phyloP scores from a whole-genome alignment of 2,329 filamentous ascomycete species.

The Curvularia lunata region DNA sequence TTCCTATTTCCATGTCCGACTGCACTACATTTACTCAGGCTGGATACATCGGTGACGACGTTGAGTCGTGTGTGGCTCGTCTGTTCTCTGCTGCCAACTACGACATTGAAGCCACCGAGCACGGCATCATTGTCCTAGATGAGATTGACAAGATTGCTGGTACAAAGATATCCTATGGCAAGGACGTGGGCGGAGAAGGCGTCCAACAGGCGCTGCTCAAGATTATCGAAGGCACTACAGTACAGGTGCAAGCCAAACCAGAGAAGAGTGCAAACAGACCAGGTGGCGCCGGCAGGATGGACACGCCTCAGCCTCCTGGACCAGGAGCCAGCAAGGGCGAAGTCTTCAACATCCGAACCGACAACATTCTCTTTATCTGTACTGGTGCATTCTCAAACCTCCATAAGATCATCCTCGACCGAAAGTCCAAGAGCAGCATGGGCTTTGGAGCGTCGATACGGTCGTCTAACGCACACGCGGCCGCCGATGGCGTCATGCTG shows the following conservation, averaged over 20 bases:
- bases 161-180: conserved; percentile 83
- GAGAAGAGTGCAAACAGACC: conserved; percentile 60
- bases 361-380: conserved; percentile 96
- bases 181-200: conserved; percentile 94
- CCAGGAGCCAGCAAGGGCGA: conserved; percentile 58
- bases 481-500: conserved; percentile 64
- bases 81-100: conserved; percentile 90
- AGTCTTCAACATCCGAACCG: conserved; percentile 80
- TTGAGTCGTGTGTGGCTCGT: conserved; percentile 92
- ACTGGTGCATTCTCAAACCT: conserved; percentile 94
- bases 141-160: conserved; percentile 98
- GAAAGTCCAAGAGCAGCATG: conserved; percentile 85
- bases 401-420: conserved; percentile 83
- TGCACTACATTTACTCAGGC: conserved; percentile 96
- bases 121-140: conserved; percentile 93
- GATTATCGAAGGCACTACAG: conserved; percentile 92
- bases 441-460: conserved; percentile 89
- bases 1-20: conserved; percentile 94
- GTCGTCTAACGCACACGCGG: conserved; percentile 57
- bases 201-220: conserved; percentile 96
- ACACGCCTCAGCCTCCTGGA: conserved; percentile 27
- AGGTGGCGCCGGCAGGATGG: conserved; percentile 32
- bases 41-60: conserved; percentile 96
- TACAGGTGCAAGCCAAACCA: conserved; percentile 88
- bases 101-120: conserved; percentile 81